Conservation (phyloP, 2,329 filamentous ascomycete genomes). For the Stagonosporopsis vannaccii region DNA sequence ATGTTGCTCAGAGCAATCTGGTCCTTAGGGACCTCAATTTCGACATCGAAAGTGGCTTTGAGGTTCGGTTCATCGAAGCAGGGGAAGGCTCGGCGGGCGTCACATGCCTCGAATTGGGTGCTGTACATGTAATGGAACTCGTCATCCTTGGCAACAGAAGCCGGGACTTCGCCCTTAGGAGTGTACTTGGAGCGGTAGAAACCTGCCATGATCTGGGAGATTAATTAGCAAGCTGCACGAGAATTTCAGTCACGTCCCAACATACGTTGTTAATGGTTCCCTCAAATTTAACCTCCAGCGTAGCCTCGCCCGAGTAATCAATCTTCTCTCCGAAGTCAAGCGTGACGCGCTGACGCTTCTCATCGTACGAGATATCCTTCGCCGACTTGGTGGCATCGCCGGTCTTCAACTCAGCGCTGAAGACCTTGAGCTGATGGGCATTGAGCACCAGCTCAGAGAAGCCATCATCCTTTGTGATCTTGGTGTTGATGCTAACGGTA, state of each 20-base stretch:
- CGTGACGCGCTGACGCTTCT: conserved; percentile 81
- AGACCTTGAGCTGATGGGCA: conserved; percentile 80
- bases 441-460: conserved; percentile 85
- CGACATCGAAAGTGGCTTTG: conserved; percentile 94
- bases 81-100: conserved; percentile 92
- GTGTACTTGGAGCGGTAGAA: conserved; percentile 97
- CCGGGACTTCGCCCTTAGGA: conserved; percentile 72
- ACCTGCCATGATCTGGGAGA: conserved; percentile 72
- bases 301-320: conserved; percentile 69
- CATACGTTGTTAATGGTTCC: conserved; percentile 81
- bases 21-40: conserved; percentile 88
- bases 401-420: conserved; percentile 68
- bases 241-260: not conserved
- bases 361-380: conserved; percentile 78
- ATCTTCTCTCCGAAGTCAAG: conserved; percentile 78
- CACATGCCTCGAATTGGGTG: conserved; percentile 97
- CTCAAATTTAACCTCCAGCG: conserved; percentile 75
- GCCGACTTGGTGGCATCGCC: conserved; percentile 66
- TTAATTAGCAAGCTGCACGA: not conserved
- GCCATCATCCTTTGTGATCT: conserved; percentile 67
- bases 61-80: conserved; percentile 98
- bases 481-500: conserved; percentile 78
- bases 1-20: conserved; percentile 94
- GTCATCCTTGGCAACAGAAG: conserved; percentile 77
- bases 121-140: conserved; percentile 76